Evolutionary conservation across 129 eudicot genomes (phyloP).

Genomic region (Pulicaria dysenterica): DNA sequence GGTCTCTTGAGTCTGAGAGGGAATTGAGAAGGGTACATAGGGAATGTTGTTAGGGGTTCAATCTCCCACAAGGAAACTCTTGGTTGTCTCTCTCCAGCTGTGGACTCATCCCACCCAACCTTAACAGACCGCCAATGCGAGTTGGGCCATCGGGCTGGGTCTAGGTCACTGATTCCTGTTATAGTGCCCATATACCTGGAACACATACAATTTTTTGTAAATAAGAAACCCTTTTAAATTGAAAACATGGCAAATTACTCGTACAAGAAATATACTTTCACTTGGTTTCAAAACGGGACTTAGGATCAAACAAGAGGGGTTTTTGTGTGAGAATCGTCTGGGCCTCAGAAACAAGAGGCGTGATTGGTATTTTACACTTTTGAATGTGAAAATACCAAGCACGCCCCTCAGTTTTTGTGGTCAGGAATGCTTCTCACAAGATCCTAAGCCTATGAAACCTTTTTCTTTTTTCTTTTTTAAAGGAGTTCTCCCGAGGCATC

Average conservation of each 20-base stretch:
- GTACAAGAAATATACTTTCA: too few relatives aligned
- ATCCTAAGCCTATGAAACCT: too few relatives aligned
- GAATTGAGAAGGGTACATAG: slow-evolving; percentile 91
- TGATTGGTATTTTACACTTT: too few relatives aligned
- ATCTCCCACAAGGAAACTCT: slow-evolving; percentile 95
- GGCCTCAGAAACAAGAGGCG: too few relatives aligned
- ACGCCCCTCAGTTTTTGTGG: too few relatives aligned
- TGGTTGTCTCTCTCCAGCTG: slow-evolving; percentile 96
- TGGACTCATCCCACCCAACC: slow-evolving; percentile 98
- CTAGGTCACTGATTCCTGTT: slow-evolving; percentile 79
- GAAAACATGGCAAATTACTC: background rate
- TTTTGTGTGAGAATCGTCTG: too few relatives aligned
- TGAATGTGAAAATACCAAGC: too few relatives aligned
- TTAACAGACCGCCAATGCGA: slow-evolving; percentile 96
- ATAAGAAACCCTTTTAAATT: background rate
- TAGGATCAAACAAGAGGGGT: too few relatives aligned
- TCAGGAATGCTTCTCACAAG: too few relatives aligned
- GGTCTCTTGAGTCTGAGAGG: slow-evolving; percentile 87
- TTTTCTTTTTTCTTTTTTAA: too few relatives aligned
- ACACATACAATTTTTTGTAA: slow-evolving; percentile 4
- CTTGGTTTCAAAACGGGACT: too few relatives aligned
- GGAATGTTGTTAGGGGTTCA: slow-evolving; percentile 87
- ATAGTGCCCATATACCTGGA: slow-evolving; percentile 94
- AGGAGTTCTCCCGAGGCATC: too few relatives aligned
- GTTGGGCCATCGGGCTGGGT: slow-evolving; percentile 83